Evolutionary conservation across 257 asterid species (phyloP).

Genomic region (Scutellaria galericulata): DNA sequence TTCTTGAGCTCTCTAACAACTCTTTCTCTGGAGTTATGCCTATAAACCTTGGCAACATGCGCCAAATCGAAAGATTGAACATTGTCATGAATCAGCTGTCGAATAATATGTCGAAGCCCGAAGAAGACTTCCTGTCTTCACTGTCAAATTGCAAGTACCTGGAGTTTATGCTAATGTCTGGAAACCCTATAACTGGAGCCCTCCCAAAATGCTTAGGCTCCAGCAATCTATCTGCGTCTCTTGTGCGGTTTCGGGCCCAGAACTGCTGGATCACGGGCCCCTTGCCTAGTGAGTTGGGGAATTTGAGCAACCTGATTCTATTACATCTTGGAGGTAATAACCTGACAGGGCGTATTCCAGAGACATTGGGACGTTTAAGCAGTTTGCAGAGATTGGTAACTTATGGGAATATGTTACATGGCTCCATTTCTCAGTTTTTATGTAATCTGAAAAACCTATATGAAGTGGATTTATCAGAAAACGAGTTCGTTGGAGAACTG

Average conservation of each 20-base stretch:
- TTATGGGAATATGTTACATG: not conserved
- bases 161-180: not conserved
- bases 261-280: not conserved
- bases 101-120: not conserved
- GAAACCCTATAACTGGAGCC: not conserved
- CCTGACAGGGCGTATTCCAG: not conserved
- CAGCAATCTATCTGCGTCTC: not conserved
- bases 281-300: not conserved
- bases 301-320: not conserved
- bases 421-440: not conserved
- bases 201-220: constrained; percentile 6
- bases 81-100: not conserved
- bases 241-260: not conserved
- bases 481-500: not conserved
- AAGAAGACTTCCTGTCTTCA: not conserved
- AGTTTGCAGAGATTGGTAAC: not conserved
- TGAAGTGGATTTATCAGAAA: not conserved
- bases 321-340: not conserved
- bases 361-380: not conserved
- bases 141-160: not conserved
- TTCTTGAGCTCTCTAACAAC: not conserved
- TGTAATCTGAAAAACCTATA: not conserved
- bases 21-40: not conserved
- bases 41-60: not conserved
- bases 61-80: not conserved